Conservation (phyloP, 495 filamentous ascomycete species). For the Podospora pseudopauciseta region DNA sequence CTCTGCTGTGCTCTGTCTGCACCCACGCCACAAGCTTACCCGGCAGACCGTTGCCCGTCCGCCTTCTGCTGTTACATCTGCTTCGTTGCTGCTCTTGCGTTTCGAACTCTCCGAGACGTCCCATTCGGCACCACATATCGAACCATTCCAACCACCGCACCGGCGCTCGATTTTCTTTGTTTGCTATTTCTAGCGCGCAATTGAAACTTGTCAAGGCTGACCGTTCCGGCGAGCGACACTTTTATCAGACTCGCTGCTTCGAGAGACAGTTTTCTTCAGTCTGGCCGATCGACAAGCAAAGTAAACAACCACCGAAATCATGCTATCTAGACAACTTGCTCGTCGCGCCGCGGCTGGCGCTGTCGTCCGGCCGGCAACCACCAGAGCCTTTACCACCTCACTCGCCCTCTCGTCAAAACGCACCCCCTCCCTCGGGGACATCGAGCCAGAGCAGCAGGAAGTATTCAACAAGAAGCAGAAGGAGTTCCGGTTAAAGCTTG, state of each 20-base stretch:
- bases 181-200: slow-evolving; percentile 1
- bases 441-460: slow-evolving; percentile 60
- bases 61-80: slow-evolving; percentile 2
- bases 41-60: neutral
- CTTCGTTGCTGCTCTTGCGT: slow-evolving; percentile 3
- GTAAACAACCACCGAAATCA: slow-evolving; percentile 16
- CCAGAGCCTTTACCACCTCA: slow-evolving; percentile 61
- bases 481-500: slow-evolving; percentile 79
- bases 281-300: slow-evolving; percentile 8
- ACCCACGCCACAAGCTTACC: neutral
- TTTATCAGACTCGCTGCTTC: neutral
- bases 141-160: slow-evolving; percentile 9
- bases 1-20: neutral
- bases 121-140: slow-evolving; percentile 4
- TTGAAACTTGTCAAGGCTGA: neutral
- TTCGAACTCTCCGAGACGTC: neutral
- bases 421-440: slow-evolving; percentile 79
- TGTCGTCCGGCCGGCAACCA: slow-evolving; percentile 12
- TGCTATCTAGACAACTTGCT: slow-evolving; percentile 30
- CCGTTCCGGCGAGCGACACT: neutral
- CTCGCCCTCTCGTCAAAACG: slow-evolving; percentile 43
- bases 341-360: slow-evolving; percentile 28
- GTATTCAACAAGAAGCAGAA: slow-evolving; percentile 77
- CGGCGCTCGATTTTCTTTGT: neutral
- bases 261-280: slow-evolving; percentile 18